These are phyloP conservation scores for Xanthoconium stramineum DNA, from an alignment of 768 basidiomycete genomes.

Conservation along the genomic window DNA sequence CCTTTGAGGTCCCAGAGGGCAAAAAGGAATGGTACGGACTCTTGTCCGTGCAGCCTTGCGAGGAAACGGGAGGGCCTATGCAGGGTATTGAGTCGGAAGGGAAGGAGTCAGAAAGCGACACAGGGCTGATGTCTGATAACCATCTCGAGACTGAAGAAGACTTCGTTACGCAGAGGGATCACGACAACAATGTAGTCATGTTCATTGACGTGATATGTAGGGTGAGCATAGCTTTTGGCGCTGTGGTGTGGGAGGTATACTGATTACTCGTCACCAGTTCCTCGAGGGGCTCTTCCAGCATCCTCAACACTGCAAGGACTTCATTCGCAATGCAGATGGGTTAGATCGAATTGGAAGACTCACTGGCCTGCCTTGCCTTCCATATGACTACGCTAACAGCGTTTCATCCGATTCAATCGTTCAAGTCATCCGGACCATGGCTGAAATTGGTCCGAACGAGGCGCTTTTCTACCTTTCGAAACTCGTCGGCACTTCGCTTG, in stretches of 20 bases:
- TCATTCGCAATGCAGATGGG: constrained; percentile 71
- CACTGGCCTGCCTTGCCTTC: constrained; percentile 80
- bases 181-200: constrained; percentile 73
- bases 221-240: constrained; percentile 40
- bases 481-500: constrained; percentile 67
- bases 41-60: constrained; percentile 27
- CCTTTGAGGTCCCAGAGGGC: constrained; percentile 53
- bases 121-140: constrained; percentile 15
- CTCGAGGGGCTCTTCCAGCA: constrained; percentile 95
- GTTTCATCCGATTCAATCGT: constrained; percentile 85
- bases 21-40: constrained; percentile 68
- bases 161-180: constrained; percentile 42
- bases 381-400: constrained; percentile 84
- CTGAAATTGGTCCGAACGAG: constrained; percentile 77
- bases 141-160: constrained; percentile 30
- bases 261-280: constrained; percentile 49
- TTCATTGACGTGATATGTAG: constrained; percentile 79
- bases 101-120: constrained; percentile 18
- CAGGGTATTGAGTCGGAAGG: constrained; percentile 36
- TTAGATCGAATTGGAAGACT: constrained; percentile 72
- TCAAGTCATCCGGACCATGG: constrained; percentile 84
- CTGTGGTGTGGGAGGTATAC: neutral
- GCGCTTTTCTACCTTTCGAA: constrained; percentile 68
- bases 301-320: constrained; percentile 84
- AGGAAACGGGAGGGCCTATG: constrained; percentile 44